Conservation (phyloP, 225 moss, liverwort and hornwort genomes). For the Anthoceros angustus region DNA sequence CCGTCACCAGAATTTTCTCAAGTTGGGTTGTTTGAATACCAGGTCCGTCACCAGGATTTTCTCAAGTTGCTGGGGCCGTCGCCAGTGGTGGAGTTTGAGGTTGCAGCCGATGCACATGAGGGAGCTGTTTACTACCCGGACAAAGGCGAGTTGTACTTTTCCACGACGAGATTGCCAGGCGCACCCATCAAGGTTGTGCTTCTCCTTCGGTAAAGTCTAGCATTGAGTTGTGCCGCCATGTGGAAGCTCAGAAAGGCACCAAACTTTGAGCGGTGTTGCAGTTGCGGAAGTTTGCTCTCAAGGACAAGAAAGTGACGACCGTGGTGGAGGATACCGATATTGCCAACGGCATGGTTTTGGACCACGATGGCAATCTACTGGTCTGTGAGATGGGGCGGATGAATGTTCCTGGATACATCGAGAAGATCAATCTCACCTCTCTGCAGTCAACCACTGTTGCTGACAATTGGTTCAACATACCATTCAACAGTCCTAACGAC, state of each 20-base stretch:
- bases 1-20: conserved; percentile 39
- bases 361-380: conserved; percentile 35
- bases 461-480: conserved; percentile 57
- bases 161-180: conserved; percentile 25
- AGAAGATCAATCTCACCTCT: conserved; percentile 33
- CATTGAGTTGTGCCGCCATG: conserved; percentile 21
- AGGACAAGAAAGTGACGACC: conserved; percentile 24
- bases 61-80: conserved; percentile 39
- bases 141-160: conserved; percentile 35
- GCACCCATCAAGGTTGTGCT: conserved; percentile 9
- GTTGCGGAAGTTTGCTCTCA: conserved; percentile 25
- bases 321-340: conserved; percentile 43
- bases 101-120: conserved; percentile 46
- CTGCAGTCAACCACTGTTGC: conserved; percentile 28
- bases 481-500: conserved; percentile 57
- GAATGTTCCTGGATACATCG: conserved; percentile 35
- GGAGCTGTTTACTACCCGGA: conserved; percentile 51
- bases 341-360: conserved; percentile 56
- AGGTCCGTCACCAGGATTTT: conserved; percentile 55
- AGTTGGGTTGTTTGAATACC: not conserved
- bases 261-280: not conserved
- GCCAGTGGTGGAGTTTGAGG: conserved; percentile 31
- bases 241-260: not conserved
- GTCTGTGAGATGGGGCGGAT: conserved; percentile 48
- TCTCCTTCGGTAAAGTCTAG: conserved; percentile 16